Base-by-base conservation (phyloP, 129 eudicot genomes). In the Artemisia annua region DNA sequence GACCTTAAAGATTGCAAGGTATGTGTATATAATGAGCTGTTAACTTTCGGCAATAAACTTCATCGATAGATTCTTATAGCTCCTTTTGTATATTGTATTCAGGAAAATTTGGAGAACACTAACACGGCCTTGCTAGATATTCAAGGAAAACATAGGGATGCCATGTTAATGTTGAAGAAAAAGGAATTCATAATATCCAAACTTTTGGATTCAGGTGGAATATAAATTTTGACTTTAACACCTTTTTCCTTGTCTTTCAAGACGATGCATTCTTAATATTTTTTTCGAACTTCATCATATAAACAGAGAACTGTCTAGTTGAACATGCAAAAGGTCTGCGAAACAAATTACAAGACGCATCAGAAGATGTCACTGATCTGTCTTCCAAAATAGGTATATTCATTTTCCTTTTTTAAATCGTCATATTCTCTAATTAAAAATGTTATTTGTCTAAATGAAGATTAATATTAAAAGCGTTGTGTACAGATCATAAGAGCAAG, bases 1-100 rank as follows among this genome's bases (percentile, higher is more conserved):
- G 90, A 89, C 60, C 96, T 93, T 79, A 87, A 74, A 72, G 88
- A 77, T 66, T 93, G 96, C 86, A 87, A 89, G 97, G 98, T 93
- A 89, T 28, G 77, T 35, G 98, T 90, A 89, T 20, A 73, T 24
- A 64, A 43, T 53, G 15, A 48, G 48, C 20, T 18, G 65, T 28
- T 17, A 70, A 35, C 56, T 48, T 64, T 28, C 59, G 71, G 22
- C 67, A 8, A 50, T 17, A 20, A 18, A 48, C n/a, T 43, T 52
- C 10, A 19, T 7, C 2, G 48, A 43, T 70, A 50, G 62, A 51
- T 56, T 28, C 55, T 75, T 57, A 58, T 79, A 66, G 16, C 58
- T 53, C 65, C 8, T 50, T 50, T 14, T 63, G 70, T 22, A 32
- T 17, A 66, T 67, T 60, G 53, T 84, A 93, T 60, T 58, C 85